Conservation (phyloP, 306 rosid genomes). For the Lathyrus aphaca region DNA sequence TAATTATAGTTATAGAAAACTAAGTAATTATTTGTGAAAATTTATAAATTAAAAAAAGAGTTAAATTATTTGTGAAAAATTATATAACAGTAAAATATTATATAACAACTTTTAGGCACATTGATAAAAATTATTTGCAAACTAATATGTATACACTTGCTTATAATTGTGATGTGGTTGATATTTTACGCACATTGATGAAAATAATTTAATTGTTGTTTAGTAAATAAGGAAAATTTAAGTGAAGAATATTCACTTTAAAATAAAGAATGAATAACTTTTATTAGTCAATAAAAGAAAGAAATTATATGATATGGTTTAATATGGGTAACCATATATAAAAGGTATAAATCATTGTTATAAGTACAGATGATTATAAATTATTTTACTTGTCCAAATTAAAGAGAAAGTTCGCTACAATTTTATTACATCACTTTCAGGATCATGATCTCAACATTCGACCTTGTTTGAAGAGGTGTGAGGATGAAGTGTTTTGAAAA, state of each 20-base stretch:
- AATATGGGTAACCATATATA: not conserved
- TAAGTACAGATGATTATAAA: too few relatives aligned
- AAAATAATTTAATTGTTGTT: not conserved
- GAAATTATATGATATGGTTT: not conserved
- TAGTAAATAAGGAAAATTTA: not conserved
- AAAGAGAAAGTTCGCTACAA: not conserved
- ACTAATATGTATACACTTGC: not conserved
- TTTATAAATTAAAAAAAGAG: too few relatives aligned
- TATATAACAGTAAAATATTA: too few relatives aligned
- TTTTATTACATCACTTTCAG: too few relatives aligned
- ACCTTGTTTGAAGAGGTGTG: too few relatives aligned
- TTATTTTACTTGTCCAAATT: not conserved
- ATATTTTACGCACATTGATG: not conserved
- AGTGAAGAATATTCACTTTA: not conserved
- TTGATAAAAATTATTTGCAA: too few relatives aligned
- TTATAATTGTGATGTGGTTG: not conserved
- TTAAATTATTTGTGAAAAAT: too few relatives aligned
- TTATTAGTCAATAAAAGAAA: not conserved
- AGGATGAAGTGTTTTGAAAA: too few relatives aligned
- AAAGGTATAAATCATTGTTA: not conserved
- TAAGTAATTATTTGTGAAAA: too few relatives aligned
- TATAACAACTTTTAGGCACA: too few relatives aligned
- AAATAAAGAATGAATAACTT: not conserved
- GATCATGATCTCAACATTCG: too few relatives aligned
- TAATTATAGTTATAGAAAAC: too few relatives aligned